These are phyloP conservation scores for Otatea glauca DNA, from an alignment of 176 grass and related monocot species.

Conservation along the genomic window DNA sequence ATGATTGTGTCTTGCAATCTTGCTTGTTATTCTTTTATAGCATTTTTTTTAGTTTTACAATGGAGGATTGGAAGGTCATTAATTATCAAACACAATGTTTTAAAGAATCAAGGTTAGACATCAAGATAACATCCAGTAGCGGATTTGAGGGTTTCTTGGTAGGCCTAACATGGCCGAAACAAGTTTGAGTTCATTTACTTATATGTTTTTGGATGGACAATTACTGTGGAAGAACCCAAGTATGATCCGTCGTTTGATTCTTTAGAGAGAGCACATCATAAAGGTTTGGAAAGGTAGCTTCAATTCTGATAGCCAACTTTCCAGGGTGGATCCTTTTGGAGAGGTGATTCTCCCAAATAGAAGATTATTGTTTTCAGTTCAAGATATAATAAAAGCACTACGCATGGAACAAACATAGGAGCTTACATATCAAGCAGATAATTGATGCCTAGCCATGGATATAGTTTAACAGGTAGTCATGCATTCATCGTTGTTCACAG, in stretches of 20 bases:
- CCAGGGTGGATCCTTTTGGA: not conserved
- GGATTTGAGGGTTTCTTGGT: not conserved
- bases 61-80: not conserved
- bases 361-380: not conserved
- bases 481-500: not conserved
- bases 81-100: not conserved
- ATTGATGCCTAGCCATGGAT: not conserved
- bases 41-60: not conserved
- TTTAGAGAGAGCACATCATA: not conserved
- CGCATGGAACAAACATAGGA: not conserved
- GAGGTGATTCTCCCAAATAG: not conserved
- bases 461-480: not conserved
- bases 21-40: not conserved
- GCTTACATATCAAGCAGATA: not conserved
- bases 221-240: not conserved
- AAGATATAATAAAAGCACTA: not conserved
- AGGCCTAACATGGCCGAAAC: not conserved
- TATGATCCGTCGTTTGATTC: not conserved
- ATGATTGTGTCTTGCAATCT: not conserved
- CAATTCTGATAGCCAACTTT: not conserved
- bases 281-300: not conserved
- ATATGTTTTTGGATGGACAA: not conserved
- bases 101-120: constrained; percentile 5
- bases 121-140: not conserved
- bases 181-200: not conserved